Conservation (phyloP, 345 rosid genomes). For the Draba incana region DNA sequence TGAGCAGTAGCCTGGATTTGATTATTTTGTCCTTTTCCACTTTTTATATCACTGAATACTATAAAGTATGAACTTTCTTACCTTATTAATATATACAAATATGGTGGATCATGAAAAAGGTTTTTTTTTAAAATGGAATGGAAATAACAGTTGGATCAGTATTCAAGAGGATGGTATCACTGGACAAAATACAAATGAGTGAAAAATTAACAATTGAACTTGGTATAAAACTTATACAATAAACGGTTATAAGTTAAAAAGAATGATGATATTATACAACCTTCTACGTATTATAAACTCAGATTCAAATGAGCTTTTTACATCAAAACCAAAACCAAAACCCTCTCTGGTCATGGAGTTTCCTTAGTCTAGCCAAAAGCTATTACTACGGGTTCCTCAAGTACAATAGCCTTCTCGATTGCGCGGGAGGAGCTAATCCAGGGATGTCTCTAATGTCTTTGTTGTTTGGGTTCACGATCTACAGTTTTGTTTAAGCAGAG, state of each 20-base stretch:
- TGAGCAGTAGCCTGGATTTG: slow-evolving; percentile 2
- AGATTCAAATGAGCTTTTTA: slow-evolving; percentile 5
- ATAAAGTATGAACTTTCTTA: neutral
- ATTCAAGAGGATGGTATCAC: neutral
- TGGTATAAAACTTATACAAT: slow-evolving; percentile 28
- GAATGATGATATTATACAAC: slow-evolving; percentile 30
- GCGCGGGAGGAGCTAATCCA: slow-evolving; percentile 94
- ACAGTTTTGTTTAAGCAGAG: slow-evolving; percentile 15
- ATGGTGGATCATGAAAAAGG: too few species aligned
- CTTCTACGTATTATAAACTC: neutral
- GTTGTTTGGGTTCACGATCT: slow-evolving; percentile 90
- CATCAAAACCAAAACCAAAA: too few species aligned
- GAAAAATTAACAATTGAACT: neutral
- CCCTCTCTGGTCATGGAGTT: too few species aligned
- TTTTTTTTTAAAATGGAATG: too few species aligned
- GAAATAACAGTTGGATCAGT: too few species aligned
- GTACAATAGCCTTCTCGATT: slow-evolving; percentile 75
- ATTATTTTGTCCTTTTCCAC: neutral
- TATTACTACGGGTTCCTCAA: slow-evolving; percentile 36
- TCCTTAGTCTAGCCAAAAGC: neutral
- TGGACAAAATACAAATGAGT: neutral
- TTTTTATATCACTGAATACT: neutral
- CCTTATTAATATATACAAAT: too few species aligned
- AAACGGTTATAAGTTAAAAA: slow-evolving; percentile 2
- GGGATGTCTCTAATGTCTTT: slow-evolving; percentile 92